Evolutionary conservation across 306 rosid species (phyloP), one percentile per base, ranked within the genome.

Genomic region (Prunus fruticosa): DNA sequence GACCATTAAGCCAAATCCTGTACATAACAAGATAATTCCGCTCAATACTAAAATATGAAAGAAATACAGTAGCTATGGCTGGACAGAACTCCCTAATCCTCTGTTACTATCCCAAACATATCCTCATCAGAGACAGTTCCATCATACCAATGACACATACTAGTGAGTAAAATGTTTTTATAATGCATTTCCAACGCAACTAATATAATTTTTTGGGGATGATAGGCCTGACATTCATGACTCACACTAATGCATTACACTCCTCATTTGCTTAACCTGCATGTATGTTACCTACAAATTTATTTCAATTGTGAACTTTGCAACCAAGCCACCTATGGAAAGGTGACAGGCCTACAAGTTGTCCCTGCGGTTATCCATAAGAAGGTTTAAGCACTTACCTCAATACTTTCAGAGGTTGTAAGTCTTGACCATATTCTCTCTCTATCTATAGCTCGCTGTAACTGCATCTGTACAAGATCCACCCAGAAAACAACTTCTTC

Each of bases 401-500:
- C 98, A 56, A 94, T 96, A 80, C 98, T 91, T 91, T 96, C 99
- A 57, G 97, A 91, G 67, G 99, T 92, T 76, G 98, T 96, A 54
- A 96, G 82, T 78, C 97, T 86, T 47, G 98, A 92, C 99, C 99
- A 96, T 75, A 96, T 96, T 87, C 83, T 93, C 85, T 96, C 99
- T 80, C 96, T 96, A 66, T 92, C 93, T 79, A 96, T 86, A 71
- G 97, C 97, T 77, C 74, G 90, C 73, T 92, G 97, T 79, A 96
- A 86, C 81, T 88, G 93, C 86, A 69, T 83, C 90, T 92, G 98
- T 72, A 85, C 81, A 75, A 92, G 98, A 83, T 87, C 87, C 77
- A 96, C 91, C 99, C 99, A 96, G 87, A 96, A 96, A 79, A 84
- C 71, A 79, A 89, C 96, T 88, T 91, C 99, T 85, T 92, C 97